Conservation (phyloP, 371 early-diverging fungal species). For the Mortierella sp. region DNA sequence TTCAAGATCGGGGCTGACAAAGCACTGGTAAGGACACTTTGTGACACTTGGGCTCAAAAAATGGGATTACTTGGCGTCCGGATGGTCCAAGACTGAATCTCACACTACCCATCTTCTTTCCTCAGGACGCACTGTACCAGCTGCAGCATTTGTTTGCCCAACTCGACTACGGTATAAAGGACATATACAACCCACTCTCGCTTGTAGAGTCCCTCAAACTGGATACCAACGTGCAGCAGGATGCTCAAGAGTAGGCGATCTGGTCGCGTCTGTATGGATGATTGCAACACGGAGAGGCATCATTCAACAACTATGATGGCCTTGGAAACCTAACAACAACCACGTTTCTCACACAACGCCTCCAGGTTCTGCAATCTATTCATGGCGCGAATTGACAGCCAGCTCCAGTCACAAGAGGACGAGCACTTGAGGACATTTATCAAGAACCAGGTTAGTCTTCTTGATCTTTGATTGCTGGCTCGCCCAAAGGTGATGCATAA, state of each 20-base stretch:
- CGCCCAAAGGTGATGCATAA: neutral
- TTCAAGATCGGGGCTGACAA: conserved; percentile 12
- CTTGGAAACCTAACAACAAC: neutral
- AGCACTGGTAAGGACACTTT: conserved; percentile 30
- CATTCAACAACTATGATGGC: neutral
- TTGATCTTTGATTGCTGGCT: neutral
- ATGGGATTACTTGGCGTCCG: neutral
- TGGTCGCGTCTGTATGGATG: neutral
- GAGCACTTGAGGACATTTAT: conserved; percentile 24
- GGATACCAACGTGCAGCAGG: conserved; percentile 60
- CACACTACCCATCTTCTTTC: neutral
- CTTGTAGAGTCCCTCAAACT: conserved; percentile 58
- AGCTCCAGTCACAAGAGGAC: conserved; percentile 35
- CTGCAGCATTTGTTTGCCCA: conserved; percentile 55
- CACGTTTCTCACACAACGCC: neutral
- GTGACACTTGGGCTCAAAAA: neutral
- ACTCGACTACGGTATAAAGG: conserved; percentile 41
- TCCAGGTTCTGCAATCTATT: conserved; percentile 57
- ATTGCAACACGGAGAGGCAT: neutral
- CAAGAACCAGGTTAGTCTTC: conserved; percentile 24
- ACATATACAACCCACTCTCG: conserved; percentile 49
- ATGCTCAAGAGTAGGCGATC: conserved; percentile 63
- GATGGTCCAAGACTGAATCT: neutral
- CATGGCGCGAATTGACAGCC: conserved; percentile 49
- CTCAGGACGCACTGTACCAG: conserved; percentile 56